Evolutionary conservation across 768 basidiomycete species (phyloP), one percentile per base, ranked within the genome.

Genomic region (Kwoniella dejecticola): DNA sequence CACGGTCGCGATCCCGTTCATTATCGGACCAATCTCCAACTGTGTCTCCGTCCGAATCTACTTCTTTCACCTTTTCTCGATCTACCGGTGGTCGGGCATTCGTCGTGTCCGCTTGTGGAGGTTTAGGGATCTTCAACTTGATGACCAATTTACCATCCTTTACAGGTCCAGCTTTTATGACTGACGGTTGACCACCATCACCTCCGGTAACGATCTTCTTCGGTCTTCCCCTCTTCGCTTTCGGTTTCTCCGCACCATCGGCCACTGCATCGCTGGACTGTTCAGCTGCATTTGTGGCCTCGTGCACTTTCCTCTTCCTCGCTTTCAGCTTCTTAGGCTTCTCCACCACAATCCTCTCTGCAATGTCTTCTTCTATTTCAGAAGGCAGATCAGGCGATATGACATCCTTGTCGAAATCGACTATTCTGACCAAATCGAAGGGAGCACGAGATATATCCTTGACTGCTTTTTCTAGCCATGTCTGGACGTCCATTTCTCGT

Each of bases 11-110:
- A 52, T 46, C 10, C 45, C 62, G n/a, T n/a, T n/a, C n/a, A n/a
- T n/a, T n/a, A n/a, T 64, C 60, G 4, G 67, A 56, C 36, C 48
- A 70, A 13, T 64, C 70, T 2, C 70, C 68, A 33, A 75, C 70
- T 0, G 73, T 75, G 54, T 75, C 73, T 5, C 73, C 73, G 41
- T 75, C 73, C 17, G 73, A 72, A 59, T 75, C 73, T 44, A 71
- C 64, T 29, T 71, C 69, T 55, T 71, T 71, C 47, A 59, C 68
- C 30, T 52, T 54, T 42, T 53, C 52, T 2, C 23, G 12, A 17
- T 27, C 17, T 21, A 24, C 27, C 42, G 29, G n/a, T 30, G 27
- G 36, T 19, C 19, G 42, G 52, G 42, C 29, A n/a, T n/a, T n/a
- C n/a, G n/a, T n/a, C n/a, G n/a, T n/a, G n/a, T n/a, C n/a, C n/a